Evolutionary conservation across 2,329 filamentous ascomycete genomes (phyloP), one percentile per base, ranked within the genome.

Genomic region (Colletotrichum salicis): DNA sequence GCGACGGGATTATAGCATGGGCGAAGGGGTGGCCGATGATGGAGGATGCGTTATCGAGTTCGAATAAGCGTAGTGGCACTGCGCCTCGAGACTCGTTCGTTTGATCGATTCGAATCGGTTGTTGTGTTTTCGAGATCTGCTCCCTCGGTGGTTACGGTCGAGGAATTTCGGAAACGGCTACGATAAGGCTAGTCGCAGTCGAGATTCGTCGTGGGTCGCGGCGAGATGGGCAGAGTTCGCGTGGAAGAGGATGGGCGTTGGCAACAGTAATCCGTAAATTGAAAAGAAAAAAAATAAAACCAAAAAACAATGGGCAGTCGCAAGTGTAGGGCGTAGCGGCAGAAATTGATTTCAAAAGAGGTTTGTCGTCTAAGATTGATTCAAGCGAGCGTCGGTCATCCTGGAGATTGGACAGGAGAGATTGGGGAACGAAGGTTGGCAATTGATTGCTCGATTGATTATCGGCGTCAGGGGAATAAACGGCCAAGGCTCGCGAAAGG

Each of bases 381-480:
- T 29, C 52, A 55, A 72, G 70, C 70, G 70, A 72, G 70, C 67
- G 70, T 71, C 61, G 60, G 61, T 61, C 70, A 67, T 66, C 48
- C 67, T 71, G 35, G 27, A 58, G 59, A 55, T 64, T 62, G 29
- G 68, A 41, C 45, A 64, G 58, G 68, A 71, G 65, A 64, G 51
- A 37, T 33, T 45, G 7, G 51, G 27, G 19, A 51, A 54, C 22
- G 51, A 29, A 57, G 54, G 59, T 33, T 45, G 59, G 54, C 31
- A 24, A 55, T 60, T 68, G 64, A 64, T 45, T 68, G 64, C 33
- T 64, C 12, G 64, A 54, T 52, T 55, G 55, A 60, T 71, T 62
- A 33, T 45, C 31, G 2, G 60, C 22, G 29, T 63, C 60, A 63
- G 60, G 59, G 60, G 45, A 24, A 27, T 13, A 13, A n/a, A 10